Evolutionary conservation across 2,329 filamentous ascomycete species (phyloP).

Genomic region (Aureobasidium namibiae): DNA sequence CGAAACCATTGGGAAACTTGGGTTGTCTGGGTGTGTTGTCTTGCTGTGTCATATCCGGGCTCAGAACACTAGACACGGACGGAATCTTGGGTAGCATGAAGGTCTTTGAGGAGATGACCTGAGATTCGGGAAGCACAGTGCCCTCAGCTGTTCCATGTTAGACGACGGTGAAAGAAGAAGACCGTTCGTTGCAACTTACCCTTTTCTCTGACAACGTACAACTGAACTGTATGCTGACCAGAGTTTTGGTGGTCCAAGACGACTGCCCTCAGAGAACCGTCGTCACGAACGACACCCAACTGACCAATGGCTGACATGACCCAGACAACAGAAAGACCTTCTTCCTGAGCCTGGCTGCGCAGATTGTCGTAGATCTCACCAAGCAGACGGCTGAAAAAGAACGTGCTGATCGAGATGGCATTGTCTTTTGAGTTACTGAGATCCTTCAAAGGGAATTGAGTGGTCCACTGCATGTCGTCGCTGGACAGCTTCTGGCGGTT

Average conservation of each 20-base stretch:
- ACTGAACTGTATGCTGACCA: not conserved
- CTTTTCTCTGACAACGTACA: not conserved
- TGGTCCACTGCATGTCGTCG: not conserved
- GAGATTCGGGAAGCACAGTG: not conserved
- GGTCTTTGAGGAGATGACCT: not conserved
- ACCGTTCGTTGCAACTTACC: not conserved
- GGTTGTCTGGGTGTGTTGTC: not conserved
- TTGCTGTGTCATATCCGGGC: not conserved
- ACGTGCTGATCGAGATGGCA: not conserved
- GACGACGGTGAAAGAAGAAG: not conserved
- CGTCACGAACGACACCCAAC: not conserved
- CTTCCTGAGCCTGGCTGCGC: not conserved
- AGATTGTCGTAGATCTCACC: not conserved
- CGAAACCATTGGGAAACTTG: not conserved
- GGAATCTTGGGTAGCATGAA: not conserved
- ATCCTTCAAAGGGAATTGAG: not conserved
- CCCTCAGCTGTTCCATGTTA: not conserved
- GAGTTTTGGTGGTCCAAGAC: not conserved
- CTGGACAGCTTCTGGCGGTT: not conserved
- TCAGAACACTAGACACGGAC: not conserved
- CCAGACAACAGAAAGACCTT: not conserved
- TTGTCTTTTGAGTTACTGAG: not conserved
- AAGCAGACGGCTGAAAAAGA: not conserved
- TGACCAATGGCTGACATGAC: not conserved
- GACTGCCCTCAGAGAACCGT: not conserved